A percentile compares a stretch with the other conserved stretches of the same genome.
These are phyloP conservation scores for Paxillus involutus DNA, from an alignment of 768 basidiomycete genomes.

Conservation along the genomic window DNA sequence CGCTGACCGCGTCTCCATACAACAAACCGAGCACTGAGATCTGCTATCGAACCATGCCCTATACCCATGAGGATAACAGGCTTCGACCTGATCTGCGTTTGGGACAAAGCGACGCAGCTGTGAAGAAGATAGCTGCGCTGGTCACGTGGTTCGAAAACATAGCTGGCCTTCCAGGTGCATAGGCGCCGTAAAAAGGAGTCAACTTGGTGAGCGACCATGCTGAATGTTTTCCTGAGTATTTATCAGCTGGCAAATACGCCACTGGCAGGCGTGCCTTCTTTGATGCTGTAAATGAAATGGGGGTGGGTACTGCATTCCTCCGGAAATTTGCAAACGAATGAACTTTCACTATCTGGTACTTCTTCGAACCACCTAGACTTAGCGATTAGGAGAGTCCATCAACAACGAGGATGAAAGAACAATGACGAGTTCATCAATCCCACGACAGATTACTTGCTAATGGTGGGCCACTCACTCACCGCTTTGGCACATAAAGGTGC, in stretches of 20 bases:
- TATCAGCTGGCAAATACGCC: constrained; percentile 10
- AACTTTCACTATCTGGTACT: constrained; percentile 19
- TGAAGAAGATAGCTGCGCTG: constrained; percentile 64
- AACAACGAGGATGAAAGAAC: constrained; percentile 8
- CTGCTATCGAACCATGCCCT: constrained; percentile 79
- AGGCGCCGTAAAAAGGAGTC: background rate
- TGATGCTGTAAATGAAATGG: constrained; percentile 26
- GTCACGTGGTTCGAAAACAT: constrained; percentile 74
- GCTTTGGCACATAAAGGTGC: constrained; percentile 18
- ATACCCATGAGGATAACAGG: constrained; percentile 53
- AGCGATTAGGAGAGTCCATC: constrained; percentile 8
- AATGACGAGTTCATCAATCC: constrained; percentile 8
- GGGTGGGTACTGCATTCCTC: constrained; percentile 22
- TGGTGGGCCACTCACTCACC: constrained; percentile 5
- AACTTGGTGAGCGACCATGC: constrained; percentile 15
- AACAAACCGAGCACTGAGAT: constrained; percentile 61
- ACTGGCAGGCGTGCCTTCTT: constrained; percentile 8
- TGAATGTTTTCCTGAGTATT: constrained; percentile 2
- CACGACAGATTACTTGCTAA: constrained; percentile 10
- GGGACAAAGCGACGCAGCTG: constrained; percentile 64
- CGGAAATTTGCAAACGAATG: constrained; percentile 23
- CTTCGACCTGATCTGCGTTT: constrained; percentile 74
- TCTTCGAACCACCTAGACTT: constrained; percentile 18
- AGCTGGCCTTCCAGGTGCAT: constrained; percentile 50
- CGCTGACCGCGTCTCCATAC: constrained; percentile 68